Evolutionary conservation across 2,329 filamentous ascomycete species (phyloP), one percentile per base, ranked within the genome.

Genomic region (Ascochyta koolunga): DNA sequence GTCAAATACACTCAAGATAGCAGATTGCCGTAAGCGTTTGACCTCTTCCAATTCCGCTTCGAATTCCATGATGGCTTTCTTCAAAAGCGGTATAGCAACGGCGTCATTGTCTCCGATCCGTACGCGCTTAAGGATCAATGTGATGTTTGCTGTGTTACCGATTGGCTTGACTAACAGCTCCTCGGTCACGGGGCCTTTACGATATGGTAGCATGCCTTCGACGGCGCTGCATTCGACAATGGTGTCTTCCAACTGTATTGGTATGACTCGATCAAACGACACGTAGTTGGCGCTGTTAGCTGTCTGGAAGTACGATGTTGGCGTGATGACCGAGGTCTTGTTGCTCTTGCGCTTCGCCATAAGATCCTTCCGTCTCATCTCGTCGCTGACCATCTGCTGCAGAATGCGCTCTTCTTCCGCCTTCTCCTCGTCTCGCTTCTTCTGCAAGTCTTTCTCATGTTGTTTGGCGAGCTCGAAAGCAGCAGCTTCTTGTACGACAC

Each of bases 1-100:
- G 57, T 93, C 91, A 52, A 96, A 80, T 32, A 98, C 81, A 43
- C 89, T 86, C 37, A 95, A 82, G 11, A 98, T 77, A 67, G 92
- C 91, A 21, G 85, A 82, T 70, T 97, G 91, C 4, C 85, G 84
- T 33, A 95, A 78, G 61, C 83, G 85, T 72, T 90, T 95, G 45
- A 96, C 78, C 9, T 84, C 81, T 60, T 93, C 89, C 31, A 99
- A 80, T 54, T 89, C 84, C 35, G 84, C 83, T 72, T 97, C 93
- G 21, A 96, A 83, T 7, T 82, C 82, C 66, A 91, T 88, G 45
- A 97, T 80, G 58, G 89, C 85, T 70, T 89, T 88, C 67, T 92
- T 92, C 69, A 91, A 86, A 16, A 86, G 82, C 22, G 84, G 81
- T 78, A 54, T 93, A 72, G 47, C 82, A 79, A 8, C 87, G 80